Conservation (phyloP, 257 asterid genomes). For the Petunia secreta region DNA sequence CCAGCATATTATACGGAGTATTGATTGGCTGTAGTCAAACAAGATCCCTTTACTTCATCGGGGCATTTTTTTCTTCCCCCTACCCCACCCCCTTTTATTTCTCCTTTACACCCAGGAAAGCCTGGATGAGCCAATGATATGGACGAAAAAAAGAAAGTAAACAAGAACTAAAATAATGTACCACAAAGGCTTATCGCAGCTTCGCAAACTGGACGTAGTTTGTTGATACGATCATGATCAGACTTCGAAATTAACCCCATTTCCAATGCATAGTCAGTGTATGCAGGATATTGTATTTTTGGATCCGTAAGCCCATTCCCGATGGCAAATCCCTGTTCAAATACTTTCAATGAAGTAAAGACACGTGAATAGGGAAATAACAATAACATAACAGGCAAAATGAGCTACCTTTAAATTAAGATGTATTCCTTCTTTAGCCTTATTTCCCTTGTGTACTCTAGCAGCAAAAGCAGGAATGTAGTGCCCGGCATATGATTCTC, state of each 20-base stretch:
- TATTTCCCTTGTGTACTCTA: conserved; percentile 83
- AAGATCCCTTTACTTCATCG: background rate
- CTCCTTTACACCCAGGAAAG: background rate
- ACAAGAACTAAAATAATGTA: conserved; percentile 35
- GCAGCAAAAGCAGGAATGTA: conserved; percentile 96
- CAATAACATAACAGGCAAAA: background rate
- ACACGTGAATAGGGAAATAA: conserved; percentile 1
- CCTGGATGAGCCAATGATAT: background rate
- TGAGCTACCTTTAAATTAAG: conserved; percentile 77
- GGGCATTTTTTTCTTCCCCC: too few species aligned
- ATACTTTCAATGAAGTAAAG: conserved; percentile 34
- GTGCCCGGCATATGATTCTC: conserved; percentile 98
- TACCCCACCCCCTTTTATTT: background rate
- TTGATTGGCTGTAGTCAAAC: background rate
- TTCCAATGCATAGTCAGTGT: conserved; percentile 90
- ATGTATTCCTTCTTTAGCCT: conserved; percentile 78
- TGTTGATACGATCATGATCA: conserved; percentile 75
- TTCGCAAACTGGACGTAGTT: conserved; percentile 82
- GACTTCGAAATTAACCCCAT: conserved; percentile 70
- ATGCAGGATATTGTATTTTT: conserved; percentile 85
- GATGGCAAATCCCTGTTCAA: conserved; percentile 82
- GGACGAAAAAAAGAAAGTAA: conserved; percentile 10
- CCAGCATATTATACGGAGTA: background rate
- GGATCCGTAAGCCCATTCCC: conserved; percentile 98
- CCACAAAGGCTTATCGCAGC: conserved; percentile 85